Percentiles rank a stretch among this genome's conserved stretches.
phyloP scores from a whole-genome alignment of 2,329 filamentous ascomycete species.

The Stachybotrys chartarum region DNA sequence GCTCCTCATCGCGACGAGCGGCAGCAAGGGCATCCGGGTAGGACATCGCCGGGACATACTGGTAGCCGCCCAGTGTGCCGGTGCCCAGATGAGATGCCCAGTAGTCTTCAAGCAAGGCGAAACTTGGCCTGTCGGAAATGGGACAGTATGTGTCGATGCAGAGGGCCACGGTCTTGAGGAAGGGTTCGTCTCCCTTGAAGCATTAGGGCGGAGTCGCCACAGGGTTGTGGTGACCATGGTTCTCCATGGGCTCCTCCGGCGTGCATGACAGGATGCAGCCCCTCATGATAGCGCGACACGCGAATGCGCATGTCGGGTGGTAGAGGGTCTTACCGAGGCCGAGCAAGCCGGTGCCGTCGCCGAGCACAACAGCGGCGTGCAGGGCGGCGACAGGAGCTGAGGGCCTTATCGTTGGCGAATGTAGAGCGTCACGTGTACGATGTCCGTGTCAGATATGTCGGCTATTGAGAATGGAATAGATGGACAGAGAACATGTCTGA shows the following conservation, averaged over 20 bases:
- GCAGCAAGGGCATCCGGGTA: constrained; percentile 17
- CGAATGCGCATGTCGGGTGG: constrained; percentile 25
- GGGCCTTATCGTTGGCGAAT: too few relatives aligned
- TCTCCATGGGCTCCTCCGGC: constrained; percentile 9
- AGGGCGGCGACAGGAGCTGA: too few relatives aligned
- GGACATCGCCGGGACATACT: constrained; percentile 16
- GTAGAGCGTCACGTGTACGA: too few relatives aligned
- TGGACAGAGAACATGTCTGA: too few relatives aligned
- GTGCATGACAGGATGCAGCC: constrained; percentile 20
- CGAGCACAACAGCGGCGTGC: too few relatives aligned
- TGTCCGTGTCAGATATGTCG: too few relatives aligned
- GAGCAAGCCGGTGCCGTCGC: constrained; percentile 21
- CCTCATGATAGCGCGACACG: constrained; percentile 21
- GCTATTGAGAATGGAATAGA: too few relatives aligned
- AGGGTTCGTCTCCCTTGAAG: constrained; percentile 18
- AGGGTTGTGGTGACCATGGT: constrained; percentile 16
- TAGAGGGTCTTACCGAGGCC: constrained; percentile 28
- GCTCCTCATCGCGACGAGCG: constrained; percentile 13
- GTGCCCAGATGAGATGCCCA: constrained; percentile 20
- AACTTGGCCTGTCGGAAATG: constrained; percentile 8
- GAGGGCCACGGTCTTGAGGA: constrained; percentile 24
- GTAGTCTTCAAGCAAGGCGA: constrained; percentile 14
- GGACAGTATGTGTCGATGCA: constrained; percentile 25
- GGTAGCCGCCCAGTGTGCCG: constrained; percentile 14
- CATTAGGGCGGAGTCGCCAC: constrained; percentile 17